Evolutionary conservation across 176 grass and related monocot genomes (phyloP).

Genomic region (Oryza punctata): DNA sequence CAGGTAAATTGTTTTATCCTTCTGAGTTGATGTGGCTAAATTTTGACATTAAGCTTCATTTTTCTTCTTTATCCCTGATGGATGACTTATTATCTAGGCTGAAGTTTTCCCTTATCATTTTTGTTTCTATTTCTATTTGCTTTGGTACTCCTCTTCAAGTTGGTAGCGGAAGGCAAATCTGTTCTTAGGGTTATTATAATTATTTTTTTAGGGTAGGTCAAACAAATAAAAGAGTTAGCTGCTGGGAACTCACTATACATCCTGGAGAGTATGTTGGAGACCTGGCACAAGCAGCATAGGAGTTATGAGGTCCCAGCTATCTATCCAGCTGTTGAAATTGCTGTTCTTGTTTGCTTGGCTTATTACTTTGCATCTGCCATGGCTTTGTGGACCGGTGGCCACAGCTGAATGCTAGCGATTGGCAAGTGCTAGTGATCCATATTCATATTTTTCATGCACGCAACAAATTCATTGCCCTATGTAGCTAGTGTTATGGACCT

Average conservation of each 20-base stretch:
- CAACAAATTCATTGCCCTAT: background rate
- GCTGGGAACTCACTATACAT: background rate
- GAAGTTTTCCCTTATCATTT: background rate
- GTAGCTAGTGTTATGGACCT: background rate
- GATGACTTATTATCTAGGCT: background rate
- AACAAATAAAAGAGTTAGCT: background rate
- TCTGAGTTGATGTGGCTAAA: background rate
- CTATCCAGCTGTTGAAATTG: background rate
- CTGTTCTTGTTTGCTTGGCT: background rate
- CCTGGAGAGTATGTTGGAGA: background rate
- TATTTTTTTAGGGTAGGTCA: background rate
- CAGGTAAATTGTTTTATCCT: constrained; percentile 57
- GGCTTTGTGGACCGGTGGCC: background rate
- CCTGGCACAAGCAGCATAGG: background rate
- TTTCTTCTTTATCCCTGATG: background rate
- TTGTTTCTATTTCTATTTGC: background rate
- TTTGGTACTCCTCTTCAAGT: background rate
- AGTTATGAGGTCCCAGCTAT: background rate
- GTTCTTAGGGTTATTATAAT: background rate
- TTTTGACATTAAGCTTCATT: constrained; percentile 12
- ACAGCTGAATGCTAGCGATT: background rate
- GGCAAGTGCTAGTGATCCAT: background rate
- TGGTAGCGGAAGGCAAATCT: background rate
- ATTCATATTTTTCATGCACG: background rate
- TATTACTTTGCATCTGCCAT: background rate